Percentiles rank a stretch among this genome's conserved stretches.
Evolutionary conservation across 352 stramenopile genomes (phyloP).

Genomic region (Globisporangium ultimum): DNA sequence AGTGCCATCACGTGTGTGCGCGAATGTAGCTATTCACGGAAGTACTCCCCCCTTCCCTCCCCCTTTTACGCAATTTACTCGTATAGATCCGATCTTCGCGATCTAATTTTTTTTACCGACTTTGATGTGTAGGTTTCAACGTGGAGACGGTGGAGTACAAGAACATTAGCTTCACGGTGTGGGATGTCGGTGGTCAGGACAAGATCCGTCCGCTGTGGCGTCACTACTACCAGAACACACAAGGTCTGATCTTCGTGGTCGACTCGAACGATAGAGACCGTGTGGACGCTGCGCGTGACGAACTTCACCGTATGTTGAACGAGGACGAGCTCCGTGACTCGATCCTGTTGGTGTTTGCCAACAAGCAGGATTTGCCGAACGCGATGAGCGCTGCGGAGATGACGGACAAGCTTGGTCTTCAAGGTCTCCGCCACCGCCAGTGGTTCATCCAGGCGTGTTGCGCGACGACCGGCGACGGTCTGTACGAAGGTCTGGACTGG

Average conservation of each 20-base stretch:
- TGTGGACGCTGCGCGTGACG: slow-evolving; percentile 95
- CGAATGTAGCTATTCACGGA: too few relatives aligned
- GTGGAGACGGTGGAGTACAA: slow-evolving; percentile 99
- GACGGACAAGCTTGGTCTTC: slow-evolving; percentile 98
- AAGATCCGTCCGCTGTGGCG: slow-evolving; percentile 98
- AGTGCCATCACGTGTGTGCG: background rate
- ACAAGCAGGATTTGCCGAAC: slow-evolving; percentile 99
- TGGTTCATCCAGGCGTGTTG: slow-evolving; percentile 99
- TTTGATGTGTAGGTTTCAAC: slow-evolving; percentile 90
- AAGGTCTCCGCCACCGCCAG: slow-evolving; percentile 95
- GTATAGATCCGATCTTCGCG: too few relatives aligned
- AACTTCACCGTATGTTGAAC: slow-evolving; percentile 98
- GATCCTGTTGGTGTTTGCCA: slow-evolving; percentile 97
- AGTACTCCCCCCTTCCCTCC: too few relatives aligned
- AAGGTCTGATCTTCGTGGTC: slow-evolving; percentile 99
- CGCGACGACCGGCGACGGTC: slow-evolving; percentile 96
- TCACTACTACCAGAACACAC: slow-evolving; percentile 99
- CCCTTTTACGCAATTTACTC: too few relatives aligned
- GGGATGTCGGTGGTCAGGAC: slow-evolving; percentile 99
- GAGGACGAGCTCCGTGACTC: slow-evolving; percentile 98
- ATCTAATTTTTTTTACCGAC: too few relatives aligned
- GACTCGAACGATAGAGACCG: slow-evolving; percentile 98
- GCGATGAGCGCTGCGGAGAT: slow-evolving; percentile 98
- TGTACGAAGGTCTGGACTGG: slow-evolving; percentile 99
- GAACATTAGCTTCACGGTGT: slow-evolving; percentile 99